Conservation (phyloP, 805 yeast species). For the Wickerhamiella vanderwaltii region DNA sequence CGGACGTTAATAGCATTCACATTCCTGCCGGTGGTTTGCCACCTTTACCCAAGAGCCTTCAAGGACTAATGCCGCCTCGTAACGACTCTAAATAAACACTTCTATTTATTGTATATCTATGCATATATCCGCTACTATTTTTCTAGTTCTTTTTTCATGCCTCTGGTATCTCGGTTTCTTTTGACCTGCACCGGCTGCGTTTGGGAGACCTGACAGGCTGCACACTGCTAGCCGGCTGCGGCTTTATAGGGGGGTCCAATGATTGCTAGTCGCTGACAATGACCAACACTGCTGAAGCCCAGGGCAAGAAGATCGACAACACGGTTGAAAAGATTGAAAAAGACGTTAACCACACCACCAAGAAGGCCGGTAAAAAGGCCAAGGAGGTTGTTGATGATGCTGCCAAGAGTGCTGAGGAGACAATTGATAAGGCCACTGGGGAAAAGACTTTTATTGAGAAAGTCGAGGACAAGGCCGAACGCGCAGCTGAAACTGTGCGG, state of each 20-base stretch:
- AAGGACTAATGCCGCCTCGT: constrained; percentile 1
- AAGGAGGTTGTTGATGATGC: constrained; percentile 8
- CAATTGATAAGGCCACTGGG: constrained; percentile 9
- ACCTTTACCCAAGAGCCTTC: constrained; percentile 17
- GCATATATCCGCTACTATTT: background rate
- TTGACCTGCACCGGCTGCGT: too few species aligned
- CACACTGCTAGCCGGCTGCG: too few species aligned
- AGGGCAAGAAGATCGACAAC: constrained; percentile 8
- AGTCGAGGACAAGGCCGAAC: constrained; percentile 11
- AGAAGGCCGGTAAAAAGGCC: constrained; percentile 9
- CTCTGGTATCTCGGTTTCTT: too few species aligned
- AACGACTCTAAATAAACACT: background rate
- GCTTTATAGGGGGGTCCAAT: too few species aligned
- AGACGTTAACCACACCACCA: constrained; percentile 8
- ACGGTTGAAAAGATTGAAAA: constrained; percentile 4
- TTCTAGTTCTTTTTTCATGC: too few species aligned
- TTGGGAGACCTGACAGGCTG: too few species aligned
- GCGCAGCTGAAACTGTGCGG: constrained; percentile 12
- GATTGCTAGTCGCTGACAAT: too few species aligned
- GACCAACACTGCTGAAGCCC: too few species aligned
- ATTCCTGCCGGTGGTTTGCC: constrained; percentile 15
- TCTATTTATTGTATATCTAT: constrained; percentile 3
- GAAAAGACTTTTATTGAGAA: constrained; percentile 9
- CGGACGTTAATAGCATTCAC: constrained; percentile 13
- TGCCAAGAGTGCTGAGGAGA: constrained; percentile 1